Evolutionary conservation across 2,329 filamentous ascomycete genomes (phyloP), one percentile per base, ranked within the genome.

Genomic region (Stagonosporopsis tanaceti): DNA sequence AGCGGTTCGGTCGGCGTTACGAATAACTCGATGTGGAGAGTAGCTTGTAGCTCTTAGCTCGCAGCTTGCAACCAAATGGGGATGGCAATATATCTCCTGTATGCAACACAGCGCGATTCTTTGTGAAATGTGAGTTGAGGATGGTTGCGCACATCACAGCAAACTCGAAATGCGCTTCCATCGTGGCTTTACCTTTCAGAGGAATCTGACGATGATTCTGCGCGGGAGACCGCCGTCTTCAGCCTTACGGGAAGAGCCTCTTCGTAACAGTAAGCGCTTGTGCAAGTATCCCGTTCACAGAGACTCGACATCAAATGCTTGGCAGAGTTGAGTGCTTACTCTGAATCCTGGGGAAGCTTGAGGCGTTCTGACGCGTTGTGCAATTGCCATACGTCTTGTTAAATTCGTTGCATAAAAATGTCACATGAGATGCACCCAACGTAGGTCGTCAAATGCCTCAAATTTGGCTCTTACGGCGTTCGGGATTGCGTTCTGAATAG

Each of bases 221-320:
- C 57, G 63, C 63, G 62, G 63, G 55, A 38, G 40, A 30, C 40
- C 47, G 47, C 44, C 40, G 11, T 51, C 53, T 22, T 60, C 61
- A 68, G 64, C 65, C 65, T 61, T 68, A 60, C 53, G 47, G 28
- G 44, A 40, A 45, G 50, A 60, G 57, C 60, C 61, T 61, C 60
- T 55, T 65, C 60, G 59, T 62, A 57, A 57, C 17, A 54, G 67
- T 69, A 64, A 69, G 67, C 67, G 62, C 66, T 68, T 67, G 66
- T 55, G 66, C 66, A 63, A 34, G 57, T 58, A 45, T 60, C 61
- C 65, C 66, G 66, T 52, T 58, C 50, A 60, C 59, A 60, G 57
- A 60, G 55, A 47, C 55, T 50, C 57, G 53, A 45, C 25, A 34
- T 58, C 50, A 60, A 53, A 64, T 55, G 54, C 62, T 64, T 66